Percentiles rank a stretch among this genome's conserved stretches.
phyloP scores from a whole-genome alignment of 345 rosid species.

The Eucalyptus rudis region DNA sequence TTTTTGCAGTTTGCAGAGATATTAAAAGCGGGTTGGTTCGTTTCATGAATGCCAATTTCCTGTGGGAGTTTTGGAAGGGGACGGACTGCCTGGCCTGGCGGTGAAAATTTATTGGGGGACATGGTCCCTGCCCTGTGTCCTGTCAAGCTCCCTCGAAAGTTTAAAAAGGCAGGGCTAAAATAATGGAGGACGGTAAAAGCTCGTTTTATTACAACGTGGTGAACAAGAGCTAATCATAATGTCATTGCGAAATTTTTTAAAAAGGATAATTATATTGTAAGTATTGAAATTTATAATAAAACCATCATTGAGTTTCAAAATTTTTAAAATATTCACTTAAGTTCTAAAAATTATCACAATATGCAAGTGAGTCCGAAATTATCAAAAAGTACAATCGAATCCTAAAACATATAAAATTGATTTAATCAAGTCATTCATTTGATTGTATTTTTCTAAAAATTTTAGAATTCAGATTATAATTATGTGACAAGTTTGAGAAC shows the following conservation, averaged over 20 bases:
- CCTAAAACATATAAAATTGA: accelerated
- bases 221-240: neutral
- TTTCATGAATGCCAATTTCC: neutral
- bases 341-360: too few relatives aligned
- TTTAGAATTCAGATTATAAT: too few relatives aligned
- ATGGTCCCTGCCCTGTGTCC: neutral
- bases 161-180: neutral
- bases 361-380: accelerated
- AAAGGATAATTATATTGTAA: neutral
- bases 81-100: neutral
- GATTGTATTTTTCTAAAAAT: too few relatives aligned
- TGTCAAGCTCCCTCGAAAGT: neutral
- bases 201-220: neutral
- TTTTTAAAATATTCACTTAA: accelerated
- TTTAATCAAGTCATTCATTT: too few relatives aligned
- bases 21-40: neutral
- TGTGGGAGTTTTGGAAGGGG: neutral
- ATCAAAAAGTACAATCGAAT: too few relatives aligned
- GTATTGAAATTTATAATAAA: too few relatives aligned
- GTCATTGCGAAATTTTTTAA: neutral
- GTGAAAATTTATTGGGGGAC: neutral
- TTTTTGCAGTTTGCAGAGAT: neutral
- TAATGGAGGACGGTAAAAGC: neutral
- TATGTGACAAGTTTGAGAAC: too few relatives aligned
- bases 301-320: too few relatives aligned